These are phyloP conservation scores for Penicillium vulpinum DNA, from an alignment of 2,329 filamentous ascomycete genomes.

Conservation along the genomic window DNA sequence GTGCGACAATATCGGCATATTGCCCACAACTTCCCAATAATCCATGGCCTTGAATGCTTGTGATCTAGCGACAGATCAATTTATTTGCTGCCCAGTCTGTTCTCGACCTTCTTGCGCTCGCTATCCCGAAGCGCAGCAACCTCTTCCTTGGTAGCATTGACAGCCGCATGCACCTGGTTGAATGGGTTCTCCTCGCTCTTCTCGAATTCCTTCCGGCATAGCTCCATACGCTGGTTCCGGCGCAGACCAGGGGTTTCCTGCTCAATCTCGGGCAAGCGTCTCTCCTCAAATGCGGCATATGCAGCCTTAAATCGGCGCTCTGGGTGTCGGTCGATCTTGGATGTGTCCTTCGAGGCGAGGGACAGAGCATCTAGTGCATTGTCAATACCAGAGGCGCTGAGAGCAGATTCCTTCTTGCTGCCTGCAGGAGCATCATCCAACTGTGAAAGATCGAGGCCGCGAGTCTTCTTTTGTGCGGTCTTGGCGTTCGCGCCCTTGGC, in stretches of 20 bases:
- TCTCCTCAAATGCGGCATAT: conserved; percentile 77
- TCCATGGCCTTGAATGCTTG: background rate
- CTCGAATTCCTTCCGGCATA: conserved; percentile 89
- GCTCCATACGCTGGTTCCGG: conserved; percentile 78
- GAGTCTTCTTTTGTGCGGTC: conserved; percentile 55
- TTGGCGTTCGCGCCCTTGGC: conserved; percentile 61
- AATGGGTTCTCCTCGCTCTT: conserved; percentile 94
- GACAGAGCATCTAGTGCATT: conserved; percentile 86
- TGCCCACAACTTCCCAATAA: conserved; percentile 3
- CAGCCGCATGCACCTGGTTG: conserved; percentile 75
- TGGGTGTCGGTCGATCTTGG: conserved; percentile 83
- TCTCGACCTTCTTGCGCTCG: conserved; percentile 75
- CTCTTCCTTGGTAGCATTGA: conserved; percentile 79
- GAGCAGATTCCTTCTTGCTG: conserved; percentile 53
- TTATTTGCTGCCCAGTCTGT: conserved; percentile 52
- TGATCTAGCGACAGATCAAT: conserved; percentile 1
- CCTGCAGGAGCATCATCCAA: conserved; percentile 63
- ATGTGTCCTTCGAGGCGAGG: conserved; percentile 58
- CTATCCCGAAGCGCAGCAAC: conserved; percentile 62
- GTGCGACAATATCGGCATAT: conserved; percentile 12
- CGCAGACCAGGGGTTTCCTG: conserved; percentile 76
- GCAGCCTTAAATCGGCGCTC: conserved; percentile 86
- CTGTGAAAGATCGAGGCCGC: conserved; percentile 72
- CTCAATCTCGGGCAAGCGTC: conserved; percentile 80
- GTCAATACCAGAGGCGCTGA: conserved; percentile 87